These are phyloP conservation scores for Penicillium sp. DNA, from an alignment of 2,329 filamentous ascomycete genomes.

Conservation along the genomic window DNA sequence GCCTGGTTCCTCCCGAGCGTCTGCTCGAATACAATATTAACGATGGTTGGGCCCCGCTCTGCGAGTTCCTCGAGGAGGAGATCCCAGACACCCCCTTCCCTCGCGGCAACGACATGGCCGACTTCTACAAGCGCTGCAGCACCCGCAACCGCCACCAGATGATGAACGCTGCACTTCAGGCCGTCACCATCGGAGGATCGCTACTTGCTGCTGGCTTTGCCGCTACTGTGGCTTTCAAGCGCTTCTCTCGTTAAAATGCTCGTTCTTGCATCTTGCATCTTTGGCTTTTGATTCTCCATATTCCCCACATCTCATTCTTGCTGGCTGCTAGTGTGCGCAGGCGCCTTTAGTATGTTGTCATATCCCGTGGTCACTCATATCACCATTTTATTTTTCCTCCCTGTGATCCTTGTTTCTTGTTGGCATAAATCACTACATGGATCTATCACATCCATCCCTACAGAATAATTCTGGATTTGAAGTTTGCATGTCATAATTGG, in stretches of 20 bases:
- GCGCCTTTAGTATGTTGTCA: conserved; percentile 15
- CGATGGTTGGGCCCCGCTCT: conserved; percentile 56
- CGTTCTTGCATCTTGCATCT: conserved; percentile 1
- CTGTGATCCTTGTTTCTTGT: not conserved
- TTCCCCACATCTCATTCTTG: conserved; percentile 1
- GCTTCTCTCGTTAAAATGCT: conserved; percentile 31
- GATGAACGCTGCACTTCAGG: conserved; percentile 55
- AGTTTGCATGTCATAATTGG: not conserved
- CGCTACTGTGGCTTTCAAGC: conserved; percentile 43
- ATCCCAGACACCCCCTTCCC: conserved; percentile 53
- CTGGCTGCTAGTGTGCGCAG: conserved; percentile 23
- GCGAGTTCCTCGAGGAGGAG: conserved; percentile 55
- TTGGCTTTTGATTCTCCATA: conserved; percentile 4
- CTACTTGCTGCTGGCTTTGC: conserved; percentile 48
- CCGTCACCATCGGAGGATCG: conserved; percentile 50
- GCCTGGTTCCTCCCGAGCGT: conserved; percentile 49
- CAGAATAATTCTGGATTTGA: not conserved
- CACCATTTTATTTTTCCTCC: not conserved
- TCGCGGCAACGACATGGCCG: conserved; percentile 54
- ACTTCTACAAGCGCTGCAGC: conserved; percentile 56
- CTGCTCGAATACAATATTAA: conserved; percentile 56
- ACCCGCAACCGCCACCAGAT: conserved; percentile 56
- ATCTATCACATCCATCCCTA: conserved; percentile 13
- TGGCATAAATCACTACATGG: conserved; percentile 10
- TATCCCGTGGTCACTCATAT: not conserved